phyloP scores from a whole-genome alignment of 495 filamentous ascomycete genomes.

The Penicillium goetzii region DNA sequence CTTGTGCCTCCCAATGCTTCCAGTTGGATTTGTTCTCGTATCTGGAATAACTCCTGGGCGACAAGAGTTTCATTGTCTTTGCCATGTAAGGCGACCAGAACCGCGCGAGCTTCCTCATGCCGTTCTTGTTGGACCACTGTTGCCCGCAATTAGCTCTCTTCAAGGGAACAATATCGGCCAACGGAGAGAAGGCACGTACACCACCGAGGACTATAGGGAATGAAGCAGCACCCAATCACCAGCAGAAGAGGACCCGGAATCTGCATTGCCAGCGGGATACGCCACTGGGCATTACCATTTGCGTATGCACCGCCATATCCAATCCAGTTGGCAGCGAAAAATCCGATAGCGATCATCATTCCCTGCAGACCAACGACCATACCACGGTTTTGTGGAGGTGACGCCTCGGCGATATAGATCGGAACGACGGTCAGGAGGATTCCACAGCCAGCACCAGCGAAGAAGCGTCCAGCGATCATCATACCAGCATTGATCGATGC shows the following conservation, averaged over 20 bases:
- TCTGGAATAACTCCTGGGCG: constrained; percentile 21
- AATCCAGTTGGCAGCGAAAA: constrained; percentile 11
- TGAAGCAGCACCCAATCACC: constrained; percentile 25
- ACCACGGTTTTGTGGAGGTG: constrained; percentile 33
- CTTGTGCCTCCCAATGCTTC: too few species aligned
- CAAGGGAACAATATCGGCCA: too few species aligned
- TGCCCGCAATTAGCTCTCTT: too few species aligned
- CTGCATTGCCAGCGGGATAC: constrained; percentile 12
- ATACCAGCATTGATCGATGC: constrained; percentile 36
- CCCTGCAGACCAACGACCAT: constrained; percentile 17
- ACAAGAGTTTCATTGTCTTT: constrained; percentile 13
- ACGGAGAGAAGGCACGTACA: constrained; percentile 14
- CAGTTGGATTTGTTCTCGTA: constrained; percentile 20
- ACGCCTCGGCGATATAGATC: constrained; percentile 44
- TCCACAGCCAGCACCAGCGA: constrained; percentile 37
- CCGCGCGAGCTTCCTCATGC: constrained; percentile 3
- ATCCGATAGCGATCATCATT: constrained; percentile 13
- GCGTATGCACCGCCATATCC: constrained; percentile 7
- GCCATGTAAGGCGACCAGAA: constrained; percentile 15
- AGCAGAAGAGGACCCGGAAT: constrained; percentile 26
- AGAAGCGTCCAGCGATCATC: constrained; percentile 39
- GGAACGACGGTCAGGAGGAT: constrained; percentile 34
- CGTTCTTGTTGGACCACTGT: too few species aligned
- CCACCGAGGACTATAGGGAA: constrained; percentile 28
- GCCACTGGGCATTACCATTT: constrained; percentile 6